Percentiles rank a stretch among this genome's conserved stretches.
Conservation (phyloP, 305 asterid genomes). For the Fraxinus sp. region DNA sequence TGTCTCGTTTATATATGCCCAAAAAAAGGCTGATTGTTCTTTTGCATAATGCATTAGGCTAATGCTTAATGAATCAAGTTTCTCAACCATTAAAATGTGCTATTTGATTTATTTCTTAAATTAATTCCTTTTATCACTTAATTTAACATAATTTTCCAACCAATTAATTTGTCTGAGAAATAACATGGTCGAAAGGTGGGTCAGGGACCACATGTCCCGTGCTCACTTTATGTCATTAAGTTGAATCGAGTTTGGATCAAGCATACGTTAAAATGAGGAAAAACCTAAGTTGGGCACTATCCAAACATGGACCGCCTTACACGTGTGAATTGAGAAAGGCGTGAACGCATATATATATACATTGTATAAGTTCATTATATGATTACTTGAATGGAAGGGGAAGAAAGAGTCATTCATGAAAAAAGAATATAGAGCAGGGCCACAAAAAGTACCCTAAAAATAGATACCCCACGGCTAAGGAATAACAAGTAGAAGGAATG, state of each 20-base stretch:
- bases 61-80: too few relatives aligned
- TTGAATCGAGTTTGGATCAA: not conserved
- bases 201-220: not conserved
- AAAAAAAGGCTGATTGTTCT: not conserved
- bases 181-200: not conserved
- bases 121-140: not conserved
- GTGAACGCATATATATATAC: not conserved
- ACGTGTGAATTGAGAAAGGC: not conserved
- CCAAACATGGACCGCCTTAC: not conserved
- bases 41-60: not conserved
- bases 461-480: not conserved
- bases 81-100: not conserved
- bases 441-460: not conserved
- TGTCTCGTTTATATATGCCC: not conserved
- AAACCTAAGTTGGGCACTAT: not conserved
- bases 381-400: not conserved
- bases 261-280: not conserved
- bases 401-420: not conserved
- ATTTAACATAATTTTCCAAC: not conserved
- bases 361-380: not conserved
- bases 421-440: not conserved
- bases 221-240: not conserved
- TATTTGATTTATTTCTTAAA: not conserved
- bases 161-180: not conserved
- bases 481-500: not conserved